Conservation (phyloP, 495 filamentous ascomycete genomes). For the Copromyces sp. region DNA sequence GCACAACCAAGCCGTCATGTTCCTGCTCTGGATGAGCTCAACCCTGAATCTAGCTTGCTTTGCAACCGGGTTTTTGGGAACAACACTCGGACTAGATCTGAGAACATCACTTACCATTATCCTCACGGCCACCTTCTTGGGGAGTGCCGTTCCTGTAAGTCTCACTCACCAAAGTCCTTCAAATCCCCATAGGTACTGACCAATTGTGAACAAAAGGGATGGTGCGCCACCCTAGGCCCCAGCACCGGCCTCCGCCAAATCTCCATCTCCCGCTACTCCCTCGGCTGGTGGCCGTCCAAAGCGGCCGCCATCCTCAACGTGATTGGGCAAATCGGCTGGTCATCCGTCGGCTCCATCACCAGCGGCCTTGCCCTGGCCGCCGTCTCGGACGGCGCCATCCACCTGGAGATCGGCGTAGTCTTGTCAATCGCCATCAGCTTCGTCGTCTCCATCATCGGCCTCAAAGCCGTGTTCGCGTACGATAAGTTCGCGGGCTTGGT, state of each 20-base stretch:
- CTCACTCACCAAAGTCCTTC: not conserved
- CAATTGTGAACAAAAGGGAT: slow-evolving; percentile 9
- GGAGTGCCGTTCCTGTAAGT: slow-evolving; percentile 38
- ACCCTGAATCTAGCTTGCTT: slow-evolving; percentile 39
- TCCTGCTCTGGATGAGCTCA: slow-evolving; percentile 15
- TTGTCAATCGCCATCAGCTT: slow-evolving; percentile 34
- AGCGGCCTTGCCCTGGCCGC: slow-evolving; percentile 42
- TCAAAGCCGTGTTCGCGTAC: slow-evolving; percentile 34
- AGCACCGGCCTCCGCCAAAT: slow-evolving; percentile 45
- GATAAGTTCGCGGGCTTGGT: slow-evolving; percentile 37
- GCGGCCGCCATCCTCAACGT: slow-evolving; percentile 41
- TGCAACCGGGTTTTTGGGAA: slow-evolving; percentile 38
- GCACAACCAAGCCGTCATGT: slow-evolving; percentile 24
- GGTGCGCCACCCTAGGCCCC: slow-evolving; percentile 41
- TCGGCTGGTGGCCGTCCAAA: slow-evolving; percentile 46
- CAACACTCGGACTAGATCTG: slow-evolving; percentile 38
- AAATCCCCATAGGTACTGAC: not conserved
- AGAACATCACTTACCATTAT: slow-evolving; percentile 43
- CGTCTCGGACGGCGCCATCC: slow-evolving; percentile 36
- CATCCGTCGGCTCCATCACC: slow-evolving; percentile 34
- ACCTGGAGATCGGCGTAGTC: slow-evolving; percentile 37
- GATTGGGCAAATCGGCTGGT: slow-evolving; percentile 41
- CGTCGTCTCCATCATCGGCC: slow-evolving; percentile 36
- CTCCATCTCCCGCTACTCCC: slow-evolving; percentile 43
- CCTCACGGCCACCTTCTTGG: slow-evolving; percentile 37